Base-by-base conservation (phyloP, 129 eudicot genomes). In the Arctium minus region DNA sequence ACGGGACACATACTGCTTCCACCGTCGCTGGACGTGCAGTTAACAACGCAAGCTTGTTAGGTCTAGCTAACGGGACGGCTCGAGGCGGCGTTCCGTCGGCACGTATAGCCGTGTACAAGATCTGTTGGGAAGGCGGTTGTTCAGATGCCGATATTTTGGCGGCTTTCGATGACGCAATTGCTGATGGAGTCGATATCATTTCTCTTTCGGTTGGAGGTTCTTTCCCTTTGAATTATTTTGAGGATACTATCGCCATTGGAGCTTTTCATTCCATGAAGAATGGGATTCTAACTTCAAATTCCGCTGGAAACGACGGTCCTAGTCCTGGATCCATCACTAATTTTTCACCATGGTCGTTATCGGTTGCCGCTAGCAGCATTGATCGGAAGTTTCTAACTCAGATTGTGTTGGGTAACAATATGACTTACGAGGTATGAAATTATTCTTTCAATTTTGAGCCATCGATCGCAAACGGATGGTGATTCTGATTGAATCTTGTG, bases 1-100 rank as follows among this genome's bases (percentile, higher is more conserved):
- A 94, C 27, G 98, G 98, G 5, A 92, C 93, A 2, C 94, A 94
- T 85, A 89, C 93, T 5, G 92, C 98, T 11, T 94, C 98, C 5
- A 94, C 85, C 1, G 97, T 86, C 35, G 98, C 92, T 0, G 98
- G 98, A 6, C 86, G 86, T 36, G 36, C 72, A 2, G 98, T 94
- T 0, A 40, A 40, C 32, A 77, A 80, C 2, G 91, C 93, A 8
- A 86, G 88, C 74, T 71, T 90, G 82, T 80, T 82, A n/a, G 98
- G 97, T 27, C 83, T 92, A 11, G 97, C 83, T 4, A 36, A 3
- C 6, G 98, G 98, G 78, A 82, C 86, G 2, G 97, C 94, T 10
- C 73, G 97, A 46, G 98, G 98, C 2, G 97, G 88, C 4, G 91
- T 86, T 7, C 94, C 98, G 1, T 88, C 92, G 0, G 94, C 98